Conservation (phyloP, 176 grass and related monocot genomes). For the Puccinellia tenuiflora region DNA sequence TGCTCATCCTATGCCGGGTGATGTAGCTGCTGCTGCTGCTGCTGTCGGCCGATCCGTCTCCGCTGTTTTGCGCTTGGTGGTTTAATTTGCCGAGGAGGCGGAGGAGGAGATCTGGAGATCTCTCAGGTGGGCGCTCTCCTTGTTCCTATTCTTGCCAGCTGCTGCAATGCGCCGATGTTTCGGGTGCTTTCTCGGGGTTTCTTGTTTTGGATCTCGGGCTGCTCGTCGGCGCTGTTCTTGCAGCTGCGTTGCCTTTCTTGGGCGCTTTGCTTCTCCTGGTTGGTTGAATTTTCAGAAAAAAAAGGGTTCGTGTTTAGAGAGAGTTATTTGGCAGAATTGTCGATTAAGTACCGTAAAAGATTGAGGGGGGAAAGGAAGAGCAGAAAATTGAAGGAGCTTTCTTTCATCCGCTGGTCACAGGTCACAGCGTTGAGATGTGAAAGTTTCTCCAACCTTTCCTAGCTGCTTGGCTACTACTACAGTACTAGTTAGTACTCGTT, state of each 20-base stretch:
- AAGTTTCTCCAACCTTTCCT: slow-evolving; percentile 9
- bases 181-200: background rate
- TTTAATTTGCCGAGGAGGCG: background rate
- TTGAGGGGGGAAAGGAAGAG: background rate
- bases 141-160: background rate
- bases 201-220: slow-evolving; percentile 19
- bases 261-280: background rate
- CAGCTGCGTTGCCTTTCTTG: slow-evolving; percentile 2
- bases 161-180: slow-evolving; percentile 3
- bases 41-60: background rate
- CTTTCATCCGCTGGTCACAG: background rate
- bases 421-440: background rate
- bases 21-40: background rate
- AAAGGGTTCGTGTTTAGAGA: background rate
- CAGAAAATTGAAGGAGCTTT: background rate
- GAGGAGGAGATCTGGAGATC: slow-evolving; percentile 17
- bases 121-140: background rate
- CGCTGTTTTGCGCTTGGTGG: background rate
- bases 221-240: background rate
- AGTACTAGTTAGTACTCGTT: background rate
- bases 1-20: background rate
- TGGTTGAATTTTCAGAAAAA: background rate
- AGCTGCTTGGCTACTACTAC: background rate
- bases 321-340: background rate
- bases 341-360: background rate